phyloP scores from a whole-genome alignment of 2,329 filamentous ascomycete genomes.

The Hymenoscyphus occultus region DNA sequence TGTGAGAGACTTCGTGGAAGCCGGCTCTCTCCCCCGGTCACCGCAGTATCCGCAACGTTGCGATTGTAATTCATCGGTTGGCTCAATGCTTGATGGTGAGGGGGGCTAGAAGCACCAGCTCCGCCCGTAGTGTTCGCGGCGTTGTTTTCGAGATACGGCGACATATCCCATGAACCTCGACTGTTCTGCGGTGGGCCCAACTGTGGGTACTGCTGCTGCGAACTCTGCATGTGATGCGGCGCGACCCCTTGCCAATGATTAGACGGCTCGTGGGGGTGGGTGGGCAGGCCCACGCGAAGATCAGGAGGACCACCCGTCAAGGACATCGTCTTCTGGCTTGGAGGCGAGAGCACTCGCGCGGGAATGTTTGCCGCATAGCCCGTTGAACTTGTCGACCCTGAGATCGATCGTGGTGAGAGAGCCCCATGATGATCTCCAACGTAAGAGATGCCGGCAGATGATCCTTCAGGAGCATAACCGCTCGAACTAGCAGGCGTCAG shows the following conservation, averaged over 20 bases:
- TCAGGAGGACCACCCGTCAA: constrained; percentile 32
- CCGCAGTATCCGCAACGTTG: constrained; percentile 27
- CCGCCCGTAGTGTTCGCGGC: constrained; percentile 31
- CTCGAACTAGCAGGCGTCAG: constrained; percentile 36
- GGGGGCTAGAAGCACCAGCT: constrained; percentile 14
- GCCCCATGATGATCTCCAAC: constrained; percentile 33
- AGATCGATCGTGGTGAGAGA: constrained; percentile 34
- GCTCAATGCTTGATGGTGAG: constrained; percentile 20
- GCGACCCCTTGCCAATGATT: constrained; percentile 30
- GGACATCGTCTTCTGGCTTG: constrained; percentile 29
- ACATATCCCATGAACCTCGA: constrained; percentile 36
- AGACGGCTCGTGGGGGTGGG: constrained; percentile 29
- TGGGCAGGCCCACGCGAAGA: constrained; percentile 29
- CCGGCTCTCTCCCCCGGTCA: constrained; percentile 27
- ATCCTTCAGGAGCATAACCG: constrained; percentile 33
- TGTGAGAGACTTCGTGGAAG: constrained; percentile 27
- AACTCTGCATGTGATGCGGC: constrained; percentile 32
- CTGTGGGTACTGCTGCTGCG: constrained; percentile 28
- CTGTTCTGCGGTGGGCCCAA: constrained; percentile 21
- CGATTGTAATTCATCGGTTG: constrained; percentile 27
- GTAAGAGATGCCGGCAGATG: constrained; percentile 31
- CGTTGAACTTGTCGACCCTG: constrained; percentile 32
- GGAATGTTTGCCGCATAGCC: constrained; percentile 29
- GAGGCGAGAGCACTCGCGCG: constrained; percentile 32
- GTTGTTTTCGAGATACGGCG: constrained; percentile 33